These are phyloP conservation scores for Calocybe cyanea DNA, from an alignment of 768 basidiomycete species.

Conservation along the genomic window DNA sequence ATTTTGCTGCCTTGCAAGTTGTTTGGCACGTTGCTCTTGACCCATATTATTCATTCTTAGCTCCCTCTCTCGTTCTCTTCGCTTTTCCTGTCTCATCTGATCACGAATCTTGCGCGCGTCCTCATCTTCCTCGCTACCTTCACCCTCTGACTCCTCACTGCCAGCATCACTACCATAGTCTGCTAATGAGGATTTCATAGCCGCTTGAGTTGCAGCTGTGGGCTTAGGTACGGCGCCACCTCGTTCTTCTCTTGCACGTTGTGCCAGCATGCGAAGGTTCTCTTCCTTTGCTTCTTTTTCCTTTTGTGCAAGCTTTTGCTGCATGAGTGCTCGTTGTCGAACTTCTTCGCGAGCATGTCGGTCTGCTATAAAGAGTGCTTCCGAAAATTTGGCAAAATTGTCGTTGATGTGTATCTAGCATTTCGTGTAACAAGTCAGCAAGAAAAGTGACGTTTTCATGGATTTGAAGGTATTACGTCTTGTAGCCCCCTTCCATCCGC, in stretches of 20 bases:
- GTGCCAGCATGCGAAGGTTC: conserved; percentile 88
- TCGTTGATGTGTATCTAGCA: conserved; percentile 94
- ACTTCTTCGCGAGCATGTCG: conserved; percentile 98
- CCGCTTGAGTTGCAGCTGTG: conserved; percentile 62
- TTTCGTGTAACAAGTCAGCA: too few relatives aligned
- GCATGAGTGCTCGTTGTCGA: conserved; percentile 93
- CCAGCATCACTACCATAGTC: conserved; percentile 83
- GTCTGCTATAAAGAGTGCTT: conserved; percentile 92
- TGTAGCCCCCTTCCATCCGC: conserved; percentile 98
- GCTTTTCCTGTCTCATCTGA: conserved; percentile 86
- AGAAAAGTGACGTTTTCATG: background rate
- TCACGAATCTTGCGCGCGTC: conserved; percentile 86
- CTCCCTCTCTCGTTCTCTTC: conserved; percentile 91
- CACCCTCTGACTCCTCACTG: conserved; percentile 54
- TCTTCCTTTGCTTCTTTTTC: conserved; percentile 98
- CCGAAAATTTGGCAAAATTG: conserved; percentile 98
- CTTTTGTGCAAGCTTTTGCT: conserved; percentile 97
- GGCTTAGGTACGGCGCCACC: conserved; percentile 72
- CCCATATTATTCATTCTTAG: conserved; percentile 99
- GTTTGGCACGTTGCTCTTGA: conserved; percentile 91
- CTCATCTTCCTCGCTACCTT: conserved; percentile 69
- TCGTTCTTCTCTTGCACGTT: conserved; percentile 94
- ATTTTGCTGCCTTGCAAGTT: conserved; percentile 93
- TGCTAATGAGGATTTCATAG: conserved; percentile 72
- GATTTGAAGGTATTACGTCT: conserved; percentile 64